phyloP scores from a whole-genome alignment of 257 asterid genomes.

The Fraxinus cuspidata region DNA sequence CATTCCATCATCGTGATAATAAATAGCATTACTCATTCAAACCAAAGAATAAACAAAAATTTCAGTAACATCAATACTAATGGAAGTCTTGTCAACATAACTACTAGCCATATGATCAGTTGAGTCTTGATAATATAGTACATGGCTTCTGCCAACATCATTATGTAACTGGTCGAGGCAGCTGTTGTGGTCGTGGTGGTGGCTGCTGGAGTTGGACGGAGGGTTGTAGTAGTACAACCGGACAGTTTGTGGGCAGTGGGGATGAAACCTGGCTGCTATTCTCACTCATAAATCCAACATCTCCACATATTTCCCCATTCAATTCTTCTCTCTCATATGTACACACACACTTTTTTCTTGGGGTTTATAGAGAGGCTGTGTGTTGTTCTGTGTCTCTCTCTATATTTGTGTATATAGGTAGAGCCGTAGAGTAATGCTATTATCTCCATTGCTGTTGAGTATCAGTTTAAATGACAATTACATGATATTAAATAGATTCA shows the following conservation, averaged over 20 bases:
- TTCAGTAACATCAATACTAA: constrained; percentile 21
- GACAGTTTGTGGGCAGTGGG: constrained; percentile 50
- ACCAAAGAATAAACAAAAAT: constrained; percentile 34
- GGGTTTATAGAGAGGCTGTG: background rate
- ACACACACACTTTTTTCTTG: background rate
- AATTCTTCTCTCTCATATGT: background rate
- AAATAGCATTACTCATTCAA: too few relatives aligned
- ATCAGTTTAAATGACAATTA: too few relatives aligned
- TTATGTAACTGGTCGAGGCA: background rate
- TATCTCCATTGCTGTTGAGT: too few relatives aligned
- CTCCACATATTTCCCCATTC: constrained; percentile 42
- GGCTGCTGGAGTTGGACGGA: constrained; percentile 30
- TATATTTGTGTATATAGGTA: too few relatives aligned
- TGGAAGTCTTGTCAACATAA: constrained; percentile 8
- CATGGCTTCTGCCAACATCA: constrained; percentile 3
- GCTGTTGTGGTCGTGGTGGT: background rate
- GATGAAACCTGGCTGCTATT: constrained; percentile 40
- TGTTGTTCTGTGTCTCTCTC: background rate
- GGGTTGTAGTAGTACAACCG: constrained; percentile 47
- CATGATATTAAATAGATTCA: too few relatives aligned
- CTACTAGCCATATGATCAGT: constrained; percentile 2
- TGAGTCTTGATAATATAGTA: constrained; percentile 18
- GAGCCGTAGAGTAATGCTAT: too few relatives aligned
- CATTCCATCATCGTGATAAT: too few relatives aligned
- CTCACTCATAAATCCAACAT: constrained; percentile 44